phyloP scores from a whole-genome alignment of 2,329 filamentous ascomycete genomes.

The Fusarium sp. region DNA sequence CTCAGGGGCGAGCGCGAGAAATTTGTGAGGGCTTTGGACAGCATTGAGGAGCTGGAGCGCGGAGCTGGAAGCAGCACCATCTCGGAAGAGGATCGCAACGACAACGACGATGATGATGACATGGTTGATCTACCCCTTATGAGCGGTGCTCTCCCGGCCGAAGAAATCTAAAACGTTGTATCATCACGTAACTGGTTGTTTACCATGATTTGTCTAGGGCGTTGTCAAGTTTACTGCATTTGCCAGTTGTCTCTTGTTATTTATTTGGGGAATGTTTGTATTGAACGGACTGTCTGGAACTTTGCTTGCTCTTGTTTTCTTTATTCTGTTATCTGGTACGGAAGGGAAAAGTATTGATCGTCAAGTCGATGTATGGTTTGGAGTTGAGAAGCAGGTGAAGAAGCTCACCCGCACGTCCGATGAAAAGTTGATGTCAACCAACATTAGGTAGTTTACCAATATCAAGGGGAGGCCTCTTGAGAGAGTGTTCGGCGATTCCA shows the following conservation, averaged over 20 bases:
- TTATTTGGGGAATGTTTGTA: background rate
- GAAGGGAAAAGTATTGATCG: constrained; percentile 16
- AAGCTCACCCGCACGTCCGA: background rate
- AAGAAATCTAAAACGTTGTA: constrained; percentile 30
- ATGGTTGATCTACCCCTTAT: constrained; percentile 29
- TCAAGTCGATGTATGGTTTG: background rate
- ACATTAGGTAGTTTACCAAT: background rate
- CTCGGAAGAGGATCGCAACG: constrained; percentile 30
- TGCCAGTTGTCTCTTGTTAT: background rate
- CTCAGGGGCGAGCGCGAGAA: constrained; percentile 59
- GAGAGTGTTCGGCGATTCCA: background rate
- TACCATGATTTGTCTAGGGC: background rate
- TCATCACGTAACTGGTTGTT: background rate
- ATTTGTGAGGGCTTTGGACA: constrained; percentile 58
- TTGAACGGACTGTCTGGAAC: background rate
- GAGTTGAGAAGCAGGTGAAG: background rate
- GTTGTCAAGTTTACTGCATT: background rate
- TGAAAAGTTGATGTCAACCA: background rate
- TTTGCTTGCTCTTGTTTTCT: constrained; percentile 5
- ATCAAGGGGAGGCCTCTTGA: background rate
- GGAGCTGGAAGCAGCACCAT: constrained; percentile 43
- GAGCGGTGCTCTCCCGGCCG: constrained; percentile 39
- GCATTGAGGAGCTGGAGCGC: constrained; percentile 57
- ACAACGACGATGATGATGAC: constrained; percentile 10
- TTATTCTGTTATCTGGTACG: background rate